phyloP scores from a whole-genome alignment of 106 monocot genomes.

The Dendrobium nobile region DNA sequence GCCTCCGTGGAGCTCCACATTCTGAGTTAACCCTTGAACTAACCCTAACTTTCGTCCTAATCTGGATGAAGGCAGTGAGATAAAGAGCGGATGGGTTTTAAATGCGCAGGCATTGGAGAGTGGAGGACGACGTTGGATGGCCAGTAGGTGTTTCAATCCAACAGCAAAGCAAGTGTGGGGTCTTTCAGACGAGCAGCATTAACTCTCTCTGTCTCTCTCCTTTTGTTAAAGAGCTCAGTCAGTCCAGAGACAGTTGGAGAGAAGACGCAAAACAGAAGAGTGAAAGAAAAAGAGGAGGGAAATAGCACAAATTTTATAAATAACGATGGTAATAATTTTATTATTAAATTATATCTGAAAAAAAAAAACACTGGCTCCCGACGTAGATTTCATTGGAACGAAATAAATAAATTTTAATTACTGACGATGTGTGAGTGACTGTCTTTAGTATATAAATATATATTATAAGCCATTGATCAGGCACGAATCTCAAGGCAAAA shows the following conservation, averaged over 20 bases:
- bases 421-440: no score
- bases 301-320: no score
- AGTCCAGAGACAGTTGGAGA: not conserved
- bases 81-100: constrained; percentile 6
- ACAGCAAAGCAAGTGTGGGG: constrained; percentile 11
- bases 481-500: no score
- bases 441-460: no score
- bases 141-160: not conserved
- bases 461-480: no score
- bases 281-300: not conserved
- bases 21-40: not conserved
- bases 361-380: no score
- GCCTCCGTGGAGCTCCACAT: constrained; percentile 72
- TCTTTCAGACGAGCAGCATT: constrained; percentile 31
- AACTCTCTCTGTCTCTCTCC: constrained; percentile 23
- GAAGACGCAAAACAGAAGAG: no score
- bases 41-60: not conserved
- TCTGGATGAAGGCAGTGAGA: not conserved
- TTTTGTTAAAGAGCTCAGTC: not conserved
- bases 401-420: no score
- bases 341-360: no score
- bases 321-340: no score
- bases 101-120: constrained; percentile 10
- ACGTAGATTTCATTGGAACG: no score
- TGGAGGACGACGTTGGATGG: not conserved